Percentiles rank a stretch among this genome's conserved stretches.
These are phyloP conservation scores for Fusarium kyushuense DNA, from an alignment of 2,329 filamentous ascomycete species.

Conservation along the genomic window DNA sequence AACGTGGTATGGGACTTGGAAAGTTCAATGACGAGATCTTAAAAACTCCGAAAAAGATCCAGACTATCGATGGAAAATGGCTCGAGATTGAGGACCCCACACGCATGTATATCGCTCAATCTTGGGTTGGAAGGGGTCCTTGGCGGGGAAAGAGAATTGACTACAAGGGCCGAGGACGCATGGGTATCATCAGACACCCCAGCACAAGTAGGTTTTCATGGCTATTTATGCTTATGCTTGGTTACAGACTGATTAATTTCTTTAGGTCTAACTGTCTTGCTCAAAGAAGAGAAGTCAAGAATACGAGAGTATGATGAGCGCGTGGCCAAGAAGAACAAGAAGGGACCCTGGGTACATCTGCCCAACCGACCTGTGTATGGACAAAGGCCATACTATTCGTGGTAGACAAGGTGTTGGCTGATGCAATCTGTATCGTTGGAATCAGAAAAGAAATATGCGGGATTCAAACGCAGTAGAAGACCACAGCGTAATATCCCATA, in stretches of 20 bases:
- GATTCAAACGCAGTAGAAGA: constrained; percentile 7
- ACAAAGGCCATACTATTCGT: constrained; percentile 91
- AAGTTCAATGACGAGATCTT: constrained; percentile 56
- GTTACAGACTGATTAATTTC: constrained; percentile 34
- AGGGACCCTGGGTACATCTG: constrained; percentile 87
- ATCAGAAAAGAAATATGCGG: constrained; percentile 9
- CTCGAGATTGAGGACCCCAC: constrained; percentile 78
- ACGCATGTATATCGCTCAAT: constrained; percentile 90
- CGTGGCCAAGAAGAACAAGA: constrained; percentile 77
- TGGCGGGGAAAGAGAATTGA: constrained; percentile 70
- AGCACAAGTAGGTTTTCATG: constrained; percentile 74
- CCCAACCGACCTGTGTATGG: constrained; percentile 86
- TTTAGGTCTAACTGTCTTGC: constrained; percentile 78
- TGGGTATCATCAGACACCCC: constrained; percentile 76
- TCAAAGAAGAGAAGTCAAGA: constrained; percentile 95
- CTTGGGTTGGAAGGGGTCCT: constrained; percentile 87
- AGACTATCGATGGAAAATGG: constrained; percentile 80
- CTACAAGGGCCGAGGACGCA: constrained; percentile 80
- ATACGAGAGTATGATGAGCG: constrained; percentile 84
- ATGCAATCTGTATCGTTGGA: constrained; percentile 8
- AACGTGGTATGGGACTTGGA: constrained; percentile 85
- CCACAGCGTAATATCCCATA: constrained; percentile 40
- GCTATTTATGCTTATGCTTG: background rate
- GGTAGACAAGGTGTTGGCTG: constrained; percentile 66
- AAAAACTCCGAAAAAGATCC: constrained; percentile 64